Base-by-base conservation (phyloP, 352 stramenopile species). In the Blastocystis sp. region DNA sequence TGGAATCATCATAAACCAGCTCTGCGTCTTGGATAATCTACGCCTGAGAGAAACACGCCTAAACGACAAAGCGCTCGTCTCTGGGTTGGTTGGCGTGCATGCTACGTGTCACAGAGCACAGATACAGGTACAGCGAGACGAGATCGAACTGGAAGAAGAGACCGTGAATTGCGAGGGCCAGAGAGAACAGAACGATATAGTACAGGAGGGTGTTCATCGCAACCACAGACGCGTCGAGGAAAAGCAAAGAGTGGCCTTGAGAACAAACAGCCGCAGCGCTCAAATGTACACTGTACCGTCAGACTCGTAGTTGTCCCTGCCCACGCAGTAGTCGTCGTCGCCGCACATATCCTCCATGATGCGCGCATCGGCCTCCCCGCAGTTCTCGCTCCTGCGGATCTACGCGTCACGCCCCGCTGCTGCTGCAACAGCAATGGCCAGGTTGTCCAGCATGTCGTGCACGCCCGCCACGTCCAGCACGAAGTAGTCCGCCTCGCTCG, bases 381-480 rank as follows among this genome's bases (percentile, higher is more conserved):
- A 54, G 1, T 17, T 38, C 10, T 84, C 74, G 40, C 52, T 84
- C 48, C 74, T 9, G 10, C 54, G n/a, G 48, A 84, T 84, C 74
- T 84, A 52, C 60, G n/a, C 6, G 2, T 68, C 40, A 84, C 2
- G 10, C 19, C 24, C 1, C 3, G 24, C 4, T 28, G 7, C n/a
- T 1, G 43, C 0, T 1, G 54, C 54, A 11, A 84, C 74, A 2
- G 45, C 66, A 52, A 48, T 84, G 34, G 65, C 14, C 34, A 84
- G 34, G 24, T 66, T 68, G n/a, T 69, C 57, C 42, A 84, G 57
- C 54, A 45, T 91, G 82, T 98, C 95, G 90, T 96, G 94, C 19
- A 98, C 96, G 91, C 98, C 94, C 17, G 97, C 94, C 21, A 98
- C 94, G 89, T 98, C 96, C 89, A 98, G 97, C 45, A 99, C 92